Percentiles rank a stretch among this genome's conserved stretches.
Conservation (phyloP, 1,284 basidiomycete genomes). For the Lentinus polychrous region DNA sequence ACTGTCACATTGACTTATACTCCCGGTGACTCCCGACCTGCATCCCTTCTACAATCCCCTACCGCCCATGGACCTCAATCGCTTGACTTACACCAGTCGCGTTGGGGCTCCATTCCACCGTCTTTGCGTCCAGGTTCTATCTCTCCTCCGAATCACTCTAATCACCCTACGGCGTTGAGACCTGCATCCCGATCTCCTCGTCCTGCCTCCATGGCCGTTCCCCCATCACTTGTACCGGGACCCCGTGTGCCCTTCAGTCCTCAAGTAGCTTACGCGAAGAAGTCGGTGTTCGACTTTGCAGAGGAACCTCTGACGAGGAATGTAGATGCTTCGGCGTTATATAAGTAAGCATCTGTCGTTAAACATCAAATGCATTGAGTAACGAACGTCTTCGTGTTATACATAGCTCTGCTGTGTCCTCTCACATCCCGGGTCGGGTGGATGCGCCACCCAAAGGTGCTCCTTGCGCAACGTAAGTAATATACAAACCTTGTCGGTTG, state of each 20-base stretch:
- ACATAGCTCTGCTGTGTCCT: conserved; percentile 3
- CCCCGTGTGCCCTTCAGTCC: conserved; percentile 33
- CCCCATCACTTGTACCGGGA: neutral
- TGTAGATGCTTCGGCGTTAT: conserved; percentile 40
- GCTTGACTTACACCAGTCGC: conserved; percentile 4
- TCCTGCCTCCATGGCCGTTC: conserved; percentile 1
- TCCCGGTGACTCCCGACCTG: conserved; percentile 23
- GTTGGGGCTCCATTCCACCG: conserved; percentile 6
- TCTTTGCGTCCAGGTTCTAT: neutral
- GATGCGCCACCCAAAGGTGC: neutral
- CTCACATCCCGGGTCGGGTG: neutral
- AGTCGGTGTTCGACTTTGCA: conserved; percentile 6
- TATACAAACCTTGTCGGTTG: neutral
- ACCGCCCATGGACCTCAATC: neutral
- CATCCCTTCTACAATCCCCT: conserved; percentile 22
- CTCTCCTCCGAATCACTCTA: neutral
- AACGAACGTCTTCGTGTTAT: neutral
- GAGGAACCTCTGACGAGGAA: conserved; percentile 13
- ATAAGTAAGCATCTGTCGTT: conserved; percentile 37
- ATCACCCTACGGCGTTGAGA: neutral
- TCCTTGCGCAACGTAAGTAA: neutral
- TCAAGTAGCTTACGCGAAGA: conserved; percentile 38
- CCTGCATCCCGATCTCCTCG: conserved; percentile 9
- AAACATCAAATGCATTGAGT: neutral
- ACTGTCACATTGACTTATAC: conserved; percentile 20